These are phyloP conservation scores for Leucosporidium scottii DNA, from an alignment of 768 basidiomycete genomes.

Conservation along the genomic window DNA sequence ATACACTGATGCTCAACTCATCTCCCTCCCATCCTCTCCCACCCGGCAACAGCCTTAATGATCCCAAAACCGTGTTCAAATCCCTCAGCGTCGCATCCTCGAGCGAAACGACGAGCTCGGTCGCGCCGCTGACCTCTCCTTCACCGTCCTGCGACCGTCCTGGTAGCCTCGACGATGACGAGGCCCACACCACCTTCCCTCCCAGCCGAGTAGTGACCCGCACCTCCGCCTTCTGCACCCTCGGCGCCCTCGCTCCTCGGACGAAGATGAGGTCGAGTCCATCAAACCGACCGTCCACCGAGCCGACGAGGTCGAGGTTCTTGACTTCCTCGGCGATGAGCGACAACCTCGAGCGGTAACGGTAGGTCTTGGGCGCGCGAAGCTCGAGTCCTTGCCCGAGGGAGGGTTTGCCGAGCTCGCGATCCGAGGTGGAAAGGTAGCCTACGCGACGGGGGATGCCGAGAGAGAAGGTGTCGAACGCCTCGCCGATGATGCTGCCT, in stretches of 20 bases:
- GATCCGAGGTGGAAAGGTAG: slow-evolving; percentile 14
- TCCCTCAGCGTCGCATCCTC: slow-evolving; percentile 11
- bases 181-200: not conserved
- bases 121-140: not conserved
- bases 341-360: slow-evolving; percentile 10
- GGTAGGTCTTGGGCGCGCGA: slow-evolving; percentile 6
- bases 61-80: slow-evolving; percentile 20
- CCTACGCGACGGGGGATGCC: not conserved
- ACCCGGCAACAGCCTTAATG: slow-evolving; percentile 4
- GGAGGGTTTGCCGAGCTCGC: not conserved
- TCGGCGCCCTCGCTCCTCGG: not conserved
- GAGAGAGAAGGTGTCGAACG: slow-evolving; percentile 24
- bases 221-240: not conserved
- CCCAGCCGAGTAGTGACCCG: not conserved
- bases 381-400: not conserved
- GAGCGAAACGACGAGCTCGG: not conserved
- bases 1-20: slow-evolving; percentile 11
- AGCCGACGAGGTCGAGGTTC: slow-evolving; percentile 11
- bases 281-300: slow-evolving; percentile 25
- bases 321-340: slow-evolving; percentile 1
- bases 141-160: not conserved
- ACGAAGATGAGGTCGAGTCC: slow-evolving; percentile 27
- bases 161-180: not conserved
- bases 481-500: slow-evolving; percentile 16
- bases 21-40: not conserved